Evolutionary conservation across 768 basidiomycete genomes (phyloP).

Genomic region (Tubosaeta sp.): DNA sequence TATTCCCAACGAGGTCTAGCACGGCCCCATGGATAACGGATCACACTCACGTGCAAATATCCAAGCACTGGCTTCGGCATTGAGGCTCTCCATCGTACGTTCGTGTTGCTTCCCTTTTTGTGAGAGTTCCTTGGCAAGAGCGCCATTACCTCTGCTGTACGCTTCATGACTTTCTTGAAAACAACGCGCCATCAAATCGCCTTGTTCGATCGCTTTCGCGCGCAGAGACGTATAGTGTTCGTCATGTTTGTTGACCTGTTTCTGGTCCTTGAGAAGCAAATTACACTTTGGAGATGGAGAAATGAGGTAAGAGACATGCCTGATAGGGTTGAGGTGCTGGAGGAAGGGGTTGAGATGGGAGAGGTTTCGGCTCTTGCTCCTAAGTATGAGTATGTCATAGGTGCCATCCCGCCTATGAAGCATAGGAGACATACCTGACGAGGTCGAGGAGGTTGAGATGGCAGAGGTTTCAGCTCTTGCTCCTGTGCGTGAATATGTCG

Average conservation of each 20-base stretch:
- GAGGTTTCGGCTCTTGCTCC: constrained; percentile 15
- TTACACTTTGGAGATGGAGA: background rate
- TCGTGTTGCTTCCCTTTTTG: constrained; percentile 78
- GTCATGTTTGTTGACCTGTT: constrained; percentile 64
- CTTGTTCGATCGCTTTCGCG: constrained; percentile 71
- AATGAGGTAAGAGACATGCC: constrained; percentile 6
- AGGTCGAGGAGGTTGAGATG: constrained; percentile 13
- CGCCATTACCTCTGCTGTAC: constrained; percentile 69
- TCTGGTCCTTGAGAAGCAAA: constrained; percentile 41
- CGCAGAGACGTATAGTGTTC: constrained; percentile 67
- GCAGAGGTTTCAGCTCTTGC: constrained; percentile 10
- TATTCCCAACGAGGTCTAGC: constrained; percentile 23
- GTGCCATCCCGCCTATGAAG: background rate
- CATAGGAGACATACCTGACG: constrained; percentile 12
- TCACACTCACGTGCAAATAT: constrained; percentile 62
- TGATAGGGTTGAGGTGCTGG: constrained; percentile 15
- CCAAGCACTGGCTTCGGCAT: constrained; percentile 81
- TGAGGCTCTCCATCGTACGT: constrained; percentile 70
- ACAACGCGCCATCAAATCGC: constrained; percentile 68
- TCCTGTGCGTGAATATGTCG: constrained; percentile 11
- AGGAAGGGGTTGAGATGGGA: constrained; percentile 11
- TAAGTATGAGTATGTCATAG: constrained; percentile 6
- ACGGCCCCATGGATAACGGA: background rate
- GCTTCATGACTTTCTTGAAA: constrained; percentile 75
- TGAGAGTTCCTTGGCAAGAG: constrained; percentile 75